Evolutionary conservation across 768 basidiomycete genomes (phyloP).

Genomic region (Trametes cinnabarina): DNA sequence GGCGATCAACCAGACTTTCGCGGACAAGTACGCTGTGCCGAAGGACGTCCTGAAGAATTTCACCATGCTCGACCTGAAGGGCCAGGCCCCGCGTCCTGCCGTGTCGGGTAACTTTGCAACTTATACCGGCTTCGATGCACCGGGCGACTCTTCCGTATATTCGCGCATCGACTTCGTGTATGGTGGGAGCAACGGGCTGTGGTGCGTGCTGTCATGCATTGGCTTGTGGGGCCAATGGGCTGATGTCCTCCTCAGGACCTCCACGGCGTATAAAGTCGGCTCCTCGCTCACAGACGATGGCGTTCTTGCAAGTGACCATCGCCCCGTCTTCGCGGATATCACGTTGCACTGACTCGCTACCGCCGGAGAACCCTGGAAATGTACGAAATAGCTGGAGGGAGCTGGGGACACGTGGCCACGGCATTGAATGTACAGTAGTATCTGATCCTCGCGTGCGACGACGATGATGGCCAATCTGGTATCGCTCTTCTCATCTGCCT

Average conservation of each 20-base stretch:
- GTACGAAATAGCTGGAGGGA: too few species aligned
- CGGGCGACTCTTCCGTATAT: conserved; percentile 37
- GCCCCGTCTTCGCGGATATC: conserved; percentile 50
- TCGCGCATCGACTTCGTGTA: conserved; percentile 52
- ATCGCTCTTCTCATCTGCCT: conserved; percentile 8
- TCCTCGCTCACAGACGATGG: conserved; percentile 49
- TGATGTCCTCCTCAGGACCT: conserved; percentile 33
- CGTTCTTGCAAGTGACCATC: conserved; percentile 53
- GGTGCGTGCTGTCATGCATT: conserved; percentile 40
- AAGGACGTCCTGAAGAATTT: conserved; percentile 34
- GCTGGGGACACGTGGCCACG: neutral
- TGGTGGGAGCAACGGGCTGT: conserved; percentile 45
- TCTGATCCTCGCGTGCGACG: neutral
- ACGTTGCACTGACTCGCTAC: conserved; percentile 5
- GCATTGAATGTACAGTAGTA: neutral
- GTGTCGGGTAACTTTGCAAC: conserved; percentile 50
- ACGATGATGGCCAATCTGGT: neutral
- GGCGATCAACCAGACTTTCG: conserved; percentile 43
- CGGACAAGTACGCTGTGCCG: conserved; percentile 38
- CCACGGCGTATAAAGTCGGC: conserved; percentile 38
- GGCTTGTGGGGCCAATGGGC: neutral
- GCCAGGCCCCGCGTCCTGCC: conserved; percentile 36
- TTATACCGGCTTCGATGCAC: conserved; percentile 49
- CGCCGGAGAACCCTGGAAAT: neutral
- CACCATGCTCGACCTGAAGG: conserved; percentile 45